Base-by-base conservation (phyloP, 805 yeast species). In the Metschnikowia santaceciliae region DNA sequence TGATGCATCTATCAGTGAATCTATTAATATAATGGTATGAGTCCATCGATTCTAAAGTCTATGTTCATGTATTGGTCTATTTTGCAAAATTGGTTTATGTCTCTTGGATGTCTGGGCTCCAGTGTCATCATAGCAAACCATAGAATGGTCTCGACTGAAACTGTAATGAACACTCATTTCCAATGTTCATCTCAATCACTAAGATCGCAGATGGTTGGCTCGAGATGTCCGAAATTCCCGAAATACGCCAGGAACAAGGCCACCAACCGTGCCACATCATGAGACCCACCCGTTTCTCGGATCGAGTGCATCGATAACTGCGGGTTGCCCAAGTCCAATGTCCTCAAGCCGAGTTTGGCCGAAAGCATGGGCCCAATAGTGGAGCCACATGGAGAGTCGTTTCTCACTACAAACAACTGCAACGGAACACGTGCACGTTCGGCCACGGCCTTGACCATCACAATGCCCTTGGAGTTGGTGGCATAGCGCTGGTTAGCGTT, bases 401-500 rank as follows among this genome's bases (percentile, higher is more conserved):
- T 94, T 50, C 92, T 80, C 26, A 87, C 96, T n/a, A 91, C 97
- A 71, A 92, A 90, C 50, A 90, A 68, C 68, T 92, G 99, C 54
- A 92, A 69, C 15, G 97, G 97, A n/a, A 88, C 85, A 58, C 79
- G 70, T 3, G 82, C 84, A 26, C 61, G 60, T 45, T 82, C 78
- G 3, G 95, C 97, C 47, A 87, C 69, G 54, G 82, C 77, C 64
- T 90, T 86, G 46, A 92, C 60, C 48, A 92, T 68, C 3, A 90
- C 88, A 51, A 90, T 78, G 30, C 98, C 98, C 0, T 91, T 86
- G 13, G 96, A 84, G 69, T 94, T 92, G 14, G 99, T 92, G 60
- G 94, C 90, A 64, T 94, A 94, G 51, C 97, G 81, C 72, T 94
- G 98, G 68, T 90, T 92, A 8, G 98, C 97, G 64, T 92, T 92